Evolutionary conservation across 257 asterid genomes (phyloP), one percentile per base, ranked within the genome.

Genomic region (Prunella vulgaris): DNA sequence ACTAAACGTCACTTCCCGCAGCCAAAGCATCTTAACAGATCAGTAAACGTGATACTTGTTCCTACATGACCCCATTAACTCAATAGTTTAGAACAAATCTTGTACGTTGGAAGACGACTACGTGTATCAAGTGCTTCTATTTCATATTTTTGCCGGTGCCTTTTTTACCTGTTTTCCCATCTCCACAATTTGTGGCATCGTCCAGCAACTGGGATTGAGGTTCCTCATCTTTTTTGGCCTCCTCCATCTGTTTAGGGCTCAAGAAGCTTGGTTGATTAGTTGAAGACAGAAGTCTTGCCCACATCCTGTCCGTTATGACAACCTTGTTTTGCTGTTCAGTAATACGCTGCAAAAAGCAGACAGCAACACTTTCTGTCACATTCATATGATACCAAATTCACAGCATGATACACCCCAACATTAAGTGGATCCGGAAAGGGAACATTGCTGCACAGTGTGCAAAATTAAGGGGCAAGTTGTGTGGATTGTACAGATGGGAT

Each of bases 231-330:
- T 64, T 81, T 69, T 70, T 69, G 71, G 63, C 68, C 58, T 74
- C 82, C 2, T 67, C 74, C 8, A 70, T 52, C 20, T 77, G 82
- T 66, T 82, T 82, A 49, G 74, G 60, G 18, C 73, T 57, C 49
- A 87, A 68, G 77, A 87, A 87, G 73, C 94, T 87, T 0, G 93
- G 93, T 68, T 86, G 93, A 76, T 86, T 86, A 48, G 92, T 86
- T 56, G 92, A 86, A 17, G 92, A 79, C 37, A 87, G 87, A 77
- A 87, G 90, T 79, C 93, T 84, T 1, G 93, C 93, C 90, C 90
- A 87, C 93, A 87, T 87, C 72, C 93, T 76, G 81, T 87, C 94
- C 2, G 94, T 87, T 75, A 83, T 85, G 21, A 84, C 88, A 37
- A 87, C 94, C 77, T 32, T 78, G 84, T 87, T 79, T 73, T 87